Conservation (phyloP, 2,329 filamentous ascomycete species). For the Talaromyces sp. region DNA sequence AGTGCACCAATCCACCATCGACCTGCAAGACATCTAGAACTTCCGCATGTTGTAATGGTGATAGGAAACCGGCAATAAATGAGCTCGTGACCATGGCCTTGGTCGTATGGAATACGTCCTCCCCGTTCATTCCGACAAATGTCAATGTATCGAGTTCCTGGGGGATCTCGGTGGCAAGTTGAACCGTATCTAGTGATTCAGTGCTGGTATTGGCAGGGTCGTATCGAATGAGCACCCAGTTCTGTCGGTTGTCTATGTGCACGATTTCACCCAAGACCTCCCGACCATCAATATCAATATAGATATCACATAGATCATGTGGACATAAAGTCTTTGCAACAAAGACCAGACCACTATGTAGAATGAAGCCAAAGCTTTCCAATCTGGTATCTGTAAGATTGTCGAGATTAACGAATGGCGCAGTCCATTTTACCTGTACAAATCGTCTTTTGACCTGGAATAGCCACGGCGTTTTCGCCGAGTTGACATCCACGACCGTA, state of each 20-base stretch:
- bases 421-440: conserved; percentile 15
- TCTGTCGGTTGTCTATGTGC: conserved; percentile 13
- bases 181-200: neutral
- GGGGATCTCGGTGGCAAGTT: neutral
- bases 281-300: conserved; percentile 18
- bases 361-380: conserved; percentile 12
- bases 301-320: conserved; percentile 16
- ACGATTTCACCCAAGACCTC: conserved; percentile 11
- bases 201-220: conserved; percentile 13
- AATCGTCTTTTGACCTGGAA: conserved; percentile 15
- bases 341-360: conserved; percentile 1
- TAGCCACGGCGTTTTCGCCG: neutral
- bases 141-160: conserved; percentile 13
- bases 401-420: conserved; percentile 11
- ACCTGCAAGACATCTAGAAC: conserved; percentile 14
- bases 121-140: conserved; percentile 8
- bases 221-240: conserved; percentile 15
- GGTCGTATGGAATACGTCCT: conserved; percentile 4
- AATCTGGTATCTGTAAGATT: neutral
- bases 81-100: conserved; percentile 6
- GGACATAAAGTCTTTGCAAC: neutral
- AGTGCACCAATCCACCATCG: conserved; percentile 2
- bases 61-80: conserved; percentile 7
- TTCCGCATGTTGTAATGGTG: conserved; percentile 12
- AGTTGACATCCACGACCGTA: neutral